Base-by-base conservation (phyloP, 352 stramenopile genomes). In the Globisporangium ultimum region DNA sequence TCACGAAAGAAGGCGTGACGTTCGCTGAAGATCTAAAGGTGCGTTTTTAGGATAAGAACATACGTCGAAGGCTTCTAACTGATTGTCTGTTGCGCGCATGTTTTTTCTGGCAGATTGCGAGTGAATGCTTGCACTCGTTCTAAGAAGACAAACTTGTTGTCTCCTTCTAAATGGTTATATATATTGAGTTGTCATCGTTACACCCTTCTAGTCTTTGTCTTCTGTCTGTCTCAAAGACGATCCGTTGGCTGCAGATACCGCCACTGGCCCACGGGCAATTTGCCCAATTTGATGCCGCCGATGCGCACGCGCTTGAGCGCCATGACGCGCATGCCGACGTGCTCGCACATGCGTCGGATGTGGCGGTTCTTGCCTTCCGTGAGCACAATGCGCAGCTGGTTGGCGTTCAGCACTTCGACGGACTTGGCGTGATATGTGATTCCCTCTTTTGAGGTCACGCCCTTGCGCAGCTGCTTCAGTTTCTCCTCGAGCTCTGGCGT, bases 291-390 rank as follows among this genome's bases (percentile, higher is more conserved):
- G 54, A 97, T 89, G n/a, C 74, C 76, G 55, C 88, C 90, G 64
- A 98, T 98, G 21, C 83, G 73, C 20, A 97, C 80, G 48, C 96
- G 83, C 70, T 98, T 95, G 17, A 98, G 81, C 52, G 77, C 77
- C n/a, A 93, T 66, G 7, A 98, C 95, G 36, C 74, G 50, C 59
- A 98, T 81, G 28, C 91, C 93, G 0, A 98, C 71, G 28, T 91
- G 79, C 48, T 96, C 87, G 64, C 95, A 97, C 96, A 98, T 99
- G 70, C 84, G 93, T 11, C 96, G 93, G 70, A 98, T 98, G 74
- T 99, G 96, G 60, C 95, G 87, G 70, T 99, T 96, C 55, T 97
- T 88, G 50, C 96, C 96, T 72, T 98, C 94, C 8, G 84, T 91
- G n/a, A 99, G 72, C 40, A 96, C 85, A 40, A 98, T 85, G 11